A percentile compares a stretch with the other conserved stretches of the same genome.
These are phyloP conservation scores for Cladosporium sp. DNA, from an alignment of 2,329 filamentous ascomycete genomes.

Conservation along the genomic window DNA sequence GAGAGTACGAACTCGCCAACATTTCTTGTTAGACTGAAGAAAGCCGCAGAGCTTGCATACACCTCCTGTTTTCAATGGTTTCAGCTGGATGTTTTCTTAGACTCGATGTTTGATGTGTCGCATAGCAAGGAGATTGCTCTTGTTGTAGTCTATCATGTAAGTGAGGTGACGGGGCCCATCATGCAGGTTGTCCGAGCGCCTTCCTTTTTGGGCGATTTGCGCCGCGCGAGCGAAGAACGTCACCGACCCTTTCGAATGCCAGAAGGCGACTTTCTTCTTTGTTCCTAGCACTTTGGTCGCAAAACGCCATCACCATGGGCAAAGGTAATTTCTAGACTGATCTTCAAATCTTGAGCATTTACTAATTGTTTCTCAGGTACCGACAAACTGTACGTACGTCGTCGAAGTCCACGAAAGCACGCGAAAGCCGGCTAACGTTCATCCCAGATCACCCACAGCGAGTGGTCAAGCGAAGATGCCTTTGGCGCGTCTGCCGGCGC, in stretches of 20 bases:
- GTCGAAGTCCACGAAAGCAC: constrained; percentile 7
- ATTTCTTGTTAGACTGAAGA: too few relatives aligned
- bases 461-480: constrained; percentile 89
- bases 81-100: too few relatives aligned
- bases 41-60: too few relatives aligned
- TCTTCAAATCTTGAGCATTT: background rate
- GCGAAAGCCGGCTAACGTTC: constrained; percentile 6
- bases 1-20: too few relatives aligned
- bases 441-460: constrained; percentile 80
- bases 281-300: background rate
- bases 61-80: too few relatives aligned
- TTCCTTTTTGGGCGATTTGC: background rate
- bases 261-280: background rate
- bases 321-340: constrained; percentile 13
- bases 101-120: too few relatives aligned
- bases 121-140: too few relatives aligned
- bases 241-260: background rate
- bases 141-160: too few relatives aligned
- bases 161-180: too few relatives aligned
- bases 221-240: background rate
- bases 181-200: too few relatives aligned
- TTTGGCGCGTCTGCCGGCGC: constrained; percentile 75
- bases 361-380: constrained; percentile 26
- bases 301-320: constrained; percentile 14
- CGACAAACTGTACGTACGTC: constrained; percentile 36